These are phyloP conservation scores for Gyrodon lividus DNA, from an alignment of 768 basidiomycete genomes.

Conservation along the genomic window DNA sequence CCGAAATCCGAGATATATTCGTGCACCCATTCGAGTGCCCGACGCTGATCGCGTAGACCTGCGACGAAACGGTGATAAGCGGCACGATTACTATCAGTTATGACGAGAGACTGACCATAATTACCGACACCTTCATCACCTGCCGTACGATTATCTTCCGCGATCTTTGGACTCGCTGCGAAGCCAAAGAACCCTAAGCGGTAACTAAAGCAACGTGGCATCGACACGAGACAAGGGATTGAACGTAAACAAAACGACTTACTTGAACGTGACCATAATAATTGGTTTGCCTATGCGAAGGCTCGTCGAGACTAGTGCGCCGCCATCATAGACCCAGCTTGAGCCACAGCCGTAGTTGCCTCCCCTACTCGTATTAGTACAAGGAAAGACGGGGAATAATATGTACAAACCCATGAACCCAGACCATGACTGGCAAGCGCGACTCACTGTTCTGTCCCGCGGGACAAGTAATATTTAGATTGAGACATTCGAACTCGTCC, in stretches of 20 bases:
- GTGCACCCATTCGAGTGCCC: slow-evolving; percentile 63
- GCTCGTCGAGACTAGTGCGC: slow-evolving; percentile 67
- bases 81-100: slow-evolving; percentile 1
- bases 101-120: slow-evolving; percentile 50
- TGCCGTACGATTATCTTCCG: slow-evolving; percentile 61
- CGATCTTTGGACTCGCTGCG: slow-evolving; percentile 63
- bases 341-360: slow-evolving; percentile 73
- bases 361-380: slow-evolving; percentile 47
- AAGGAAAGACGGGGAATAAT: slow-evolving; percentile 7
- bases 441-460: slow-evolving; percentile 52
- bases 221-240: slow-evolving; percentile 6
- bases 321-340: slow-evolving; percentile 76
- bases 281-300: slow-evolving; percentile 61
- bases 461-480: slow-evolving; percentile 78
- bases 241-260: slow-evolving; percentile 31
- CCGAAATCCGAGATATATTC: slow-evolving; percentile 62
- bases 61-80: slow-evolving; percentile 3
- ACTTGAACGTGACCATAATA: slow-evolving; percentile 77
- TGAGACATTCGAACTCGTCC: slow-evolving; percentile 78
- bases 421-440: slow-evolving; percentile 73
- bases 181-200: slow-evolving; percentile 77
- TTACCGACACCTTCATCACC: slow-evolving; percentile 77
- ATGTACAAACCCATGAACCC: slow-evolving; percentile 75
- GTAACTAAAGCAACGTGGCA: slow-evolving; percentile 45
- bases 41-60: slow-evolving; percentile 66